Percentiles rank a stretch among this genome's conserved stretches.
phyloP scores from a whole-genome alignment of 164 flowering plant genomes.

The Pachysandra terminalis region DNA sequence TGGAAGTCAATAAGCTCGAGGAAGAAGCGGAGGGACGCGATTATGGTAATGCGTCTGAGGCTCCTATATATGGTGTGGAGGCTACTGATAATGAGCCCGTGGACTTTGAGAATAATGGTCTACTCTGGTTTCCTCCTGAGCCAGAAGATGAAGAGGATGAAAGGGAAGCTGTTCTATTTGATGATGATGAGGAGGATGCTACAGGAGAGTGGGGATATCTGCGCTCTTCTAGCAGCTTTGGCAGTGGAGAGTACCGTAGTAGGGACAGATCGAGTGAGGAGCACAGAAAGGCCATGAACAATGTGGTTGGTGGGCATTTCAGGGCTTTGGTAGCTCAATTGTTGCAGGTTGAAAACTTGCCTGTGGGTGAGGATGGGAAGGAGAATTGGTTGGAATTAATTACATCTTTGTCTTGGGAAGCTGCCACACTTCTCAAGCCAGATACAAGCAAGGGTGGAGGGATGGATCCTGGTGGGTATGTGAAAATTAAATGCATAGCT shows the following conservation, averaged over 20 bases:
- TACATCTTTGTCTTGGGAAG: conserved; percentile 93
- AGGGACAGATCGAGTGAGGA: conserved; percentile 79
- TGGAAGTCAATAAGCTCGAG: conserved; percentile 25
- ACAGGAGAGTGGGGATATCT: conserved; percentile 82
- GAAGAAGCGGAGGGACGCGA: conserved; percentile 31
- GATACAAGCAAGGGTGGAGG: conserved; percentile 93
- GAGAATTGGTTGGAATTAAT: conserved; percentile 93
- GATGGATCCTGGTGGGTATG: conserved; percentile 99
- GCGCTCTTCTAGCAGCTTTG: conserved; percentile 70
- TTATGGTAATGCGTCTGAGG: conserved; percentile 34
- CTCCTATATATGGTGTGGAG: conserved; percentile 1
- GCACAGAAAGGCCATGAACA: conserved; percentile 80
- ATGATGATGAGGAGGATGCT: conserved; percentile 62
- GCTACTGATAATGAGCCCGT: conserved; percentile 64
- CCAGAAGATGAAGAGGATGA: conserved; percentile 98
- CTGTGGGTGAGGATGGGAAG: conserved; percentile 49
- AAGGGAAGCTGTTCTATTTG: conserved; percentile 52
- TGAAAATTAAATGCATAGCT: conserved; percentile 92
- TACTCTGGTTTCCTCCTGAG: conserved; percentile 95
- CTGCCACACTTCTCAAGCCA: conserved; percentile 89
- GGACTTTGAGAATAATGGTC: conserved; percentile 91
- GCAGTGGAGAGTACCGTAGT: conserved; percentile 69
- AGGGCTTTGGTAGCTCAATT: conserved; percentile 93
- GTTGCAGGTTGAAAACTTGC: conserved; percentile 85
- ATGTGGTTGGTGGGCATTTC: conserved; percentile 93